phyloP scores from a whole-genome alignment of 208 protist genomes.

The Leishmania gerbilli region DNA sequence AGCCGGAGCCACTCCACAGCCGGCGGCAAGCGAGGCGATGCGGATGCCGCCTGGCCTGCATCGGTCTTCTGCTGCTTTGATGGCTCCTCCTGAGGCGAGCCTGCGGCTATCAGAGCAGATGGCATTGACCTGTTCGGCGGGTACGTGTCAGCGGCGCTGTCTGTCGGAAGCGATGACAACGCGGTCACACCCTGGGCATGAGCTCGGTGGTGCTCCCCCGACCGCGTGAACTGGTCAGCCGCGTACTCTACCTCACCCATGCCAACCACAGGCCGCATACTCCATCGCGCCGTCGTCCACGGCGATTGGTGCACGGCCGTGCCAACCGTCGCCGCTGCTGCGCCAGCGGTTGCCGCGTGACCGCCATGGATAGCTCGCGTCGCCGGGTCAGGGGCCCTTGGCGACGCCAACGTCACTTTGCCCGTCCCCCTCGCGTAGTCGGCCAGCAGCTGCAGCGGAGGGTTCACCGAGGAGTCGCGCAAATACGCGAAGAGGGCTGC shows the following conservation, averaged over 20 bases:
- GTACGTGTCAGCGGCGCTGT: background rate
- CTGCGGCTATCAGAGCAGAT: background rate
- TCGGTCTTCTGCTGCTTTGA: background rate
- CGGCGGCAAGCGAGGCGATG: background rate
- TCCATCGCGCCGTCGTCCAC: background rate
- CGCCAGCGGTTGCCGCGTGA: background rate
- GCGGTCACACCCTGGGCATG: background rate
- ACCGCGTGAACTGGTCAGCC: background rate
- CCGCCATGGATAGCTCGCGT: background rate
- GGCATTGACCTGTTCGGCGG: background rate
- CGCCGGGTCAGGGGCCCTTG: background rate
- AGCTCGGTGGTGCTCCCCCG: background rate
- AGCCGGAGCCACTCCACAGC: slow-evolving; percentile 6
- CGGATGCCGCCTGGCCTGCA: background rate
- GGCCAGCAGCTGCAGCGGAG: slow-evolving; percentile 1
- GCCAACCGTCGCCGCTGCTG: background rate
- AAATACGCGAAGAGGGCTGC: slow-evolving; percentile 11
- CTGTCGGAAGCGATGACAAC: background rate
- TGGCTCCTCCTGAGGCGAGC: background rate
- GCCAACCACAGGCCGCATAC: slow-evolving; percentile 3
- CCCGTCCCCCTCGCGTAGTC: slow-evolving; percentile 4
- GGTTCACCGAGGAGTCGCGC: slow-evolving; percentile 7
- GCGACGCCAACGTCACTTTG: background rate
- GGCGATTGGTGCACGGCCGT: background rate
- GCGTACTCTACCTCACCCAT: background rate